Evolutionary conservation across 768 basidiomycete genomes (phyloP).

Genomic region (Daedaleopsis sinensis): DNA sequence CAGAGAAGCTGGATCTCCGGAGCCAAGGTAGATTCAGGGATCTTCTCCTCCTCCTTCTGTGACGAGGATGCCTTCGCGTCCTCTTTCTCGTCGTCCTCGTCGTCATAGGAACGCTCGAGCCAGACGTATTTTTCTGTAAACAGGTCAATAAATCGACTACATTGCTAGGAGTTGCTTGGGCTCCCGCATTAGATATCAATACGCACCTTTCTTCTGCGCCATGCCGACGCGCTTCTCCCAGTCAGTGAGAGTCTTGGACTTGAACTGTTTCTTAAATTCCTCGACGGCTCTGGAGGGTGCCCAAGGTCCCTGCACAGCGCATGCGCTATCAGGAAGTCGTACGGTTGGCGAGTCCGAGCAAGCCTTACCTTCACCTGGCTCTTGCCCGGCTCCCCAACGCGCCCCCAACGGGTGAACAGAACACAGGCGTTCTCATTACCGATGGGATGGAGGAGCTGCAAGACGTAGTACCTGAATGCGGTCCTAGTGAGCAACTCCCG

Average conservation of each 20-base stretch:
- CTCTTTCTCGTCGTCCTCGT: slow-evolving; percentile 50
- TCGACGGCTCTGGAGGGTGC: slow-evolving; percentile 39
- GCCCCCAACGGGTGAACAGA: slow-evolving; percentile 62
- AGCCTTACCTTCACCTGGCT: slow-evolving; percentile 47
- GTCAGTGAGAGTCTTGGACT: slow-evolving; percentile 47
- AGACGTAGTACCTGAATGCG: slow-evolving; percentile 53
- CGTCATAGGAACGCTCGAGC: slow-evolving; percentile 34
- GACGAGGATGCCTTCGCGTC: slow-evolving; percentile 21
- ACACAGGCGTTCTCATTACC: slow-evolving; percentile 38
- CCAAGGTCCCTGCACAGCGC: slow-evolving; percentile 49
- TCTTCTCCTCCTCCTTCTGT: slow-evolving; percentile 37
- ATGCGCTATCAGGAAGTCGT: background rate
- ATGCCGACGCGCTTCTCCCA: slow-evolving; percentile 58
- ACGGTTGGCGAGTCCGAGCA: background rate
- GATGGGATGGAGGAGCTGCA: slow-evolving; percentile 57
- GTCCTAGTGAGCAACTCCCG: too few relatives aligned
- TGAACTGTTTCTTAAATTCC: slow-evolving; percentile 66
- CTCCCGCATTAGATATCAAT: background rate
- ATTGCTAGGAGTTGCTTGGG: background rate
- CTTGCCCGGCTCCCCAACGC: slow-evolving; percentile 60
- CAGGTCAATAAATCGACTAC: background rate
- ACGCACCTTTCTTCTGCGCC: slow-evolving; percentile 50
- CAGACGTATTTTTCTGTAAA: slow-evolving; percentile 58
- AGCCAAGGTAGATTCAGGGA: slow-evolving; percentile 50
- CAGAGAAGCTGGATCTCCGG: slow-evolving; percentile 52